Evolutionary conservation across 305 asterid species (phyloP).

Genomic region (Fraxinus sp.): DNA sequence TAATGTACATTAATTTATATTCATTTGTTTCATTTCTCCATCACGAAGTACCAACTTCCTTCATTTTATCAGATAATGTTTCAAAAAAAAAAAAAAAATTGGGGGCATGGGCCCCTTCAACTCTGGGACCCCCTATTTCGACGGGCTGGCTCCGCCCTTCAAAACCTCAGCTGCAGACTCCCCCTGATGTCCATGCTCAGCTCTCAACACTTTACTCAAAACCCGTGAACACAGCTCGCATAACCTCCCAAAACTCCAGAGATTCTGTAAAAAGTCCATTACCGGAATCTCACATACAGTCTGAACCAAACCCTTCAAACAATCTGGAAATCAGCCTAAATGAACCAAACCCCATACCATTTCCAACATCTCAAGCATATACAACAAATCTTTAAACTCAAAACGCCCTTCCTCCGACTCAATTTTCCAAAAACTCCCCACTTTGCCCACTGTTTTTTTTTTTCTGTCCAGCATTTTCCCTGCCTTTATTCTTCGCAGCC

Average conservation of each 20-base stretch:
- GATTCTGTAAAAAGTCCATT: conserved; percentile 51
- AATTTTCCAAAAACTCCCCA: conserved; percentile 33
- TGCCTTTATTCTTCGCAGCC: too few relatives aligned
- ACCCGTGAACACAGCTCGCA: conserved; percentile 52
- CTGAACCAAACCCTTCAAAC: conserved; percentile 76
- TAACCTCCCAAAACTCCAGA: conserved; percentile 49
- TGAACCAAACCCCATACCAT: too few relatives aligned
- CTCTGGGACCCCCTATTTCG: too few relatives aligned
- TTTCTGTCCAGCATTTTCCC: conserved; percentile 32
- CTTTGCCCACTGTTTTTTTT: conserved; percentile 36
- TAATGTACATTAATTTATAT: too few relatives aligned
- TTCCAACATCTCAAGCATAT: conserved; percentile 61
- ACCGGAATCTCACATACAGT: conserved; percentile 66
- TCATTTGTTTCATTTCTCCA: not conserved
- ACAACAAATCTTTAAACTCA: conserved; percentile 54
- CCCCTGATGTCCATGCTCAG: conserved; percentile 75
- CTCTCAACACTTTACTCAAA: conserved; percentile 53
- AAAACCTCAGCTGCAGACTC: conserved; percentile 34
- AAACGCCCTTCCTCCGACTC: conserved; percentile 41
- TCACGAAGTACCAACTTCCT: not conserved
- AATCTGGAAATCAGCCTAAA: conserved; percentile 81
- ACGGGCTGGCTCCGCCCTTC: too few relatives aligned
- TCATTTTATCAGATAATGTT: not conserved
- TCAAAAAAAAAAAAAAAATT: too few relatives aligned
- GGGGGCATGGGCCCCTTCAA: too few relatives aligned